Percentiles rank a stretch among this genome's conserved stretches.
Conservation (phyloP, 1,139 yeast species). For the Waltiozyma solani region DNA sequence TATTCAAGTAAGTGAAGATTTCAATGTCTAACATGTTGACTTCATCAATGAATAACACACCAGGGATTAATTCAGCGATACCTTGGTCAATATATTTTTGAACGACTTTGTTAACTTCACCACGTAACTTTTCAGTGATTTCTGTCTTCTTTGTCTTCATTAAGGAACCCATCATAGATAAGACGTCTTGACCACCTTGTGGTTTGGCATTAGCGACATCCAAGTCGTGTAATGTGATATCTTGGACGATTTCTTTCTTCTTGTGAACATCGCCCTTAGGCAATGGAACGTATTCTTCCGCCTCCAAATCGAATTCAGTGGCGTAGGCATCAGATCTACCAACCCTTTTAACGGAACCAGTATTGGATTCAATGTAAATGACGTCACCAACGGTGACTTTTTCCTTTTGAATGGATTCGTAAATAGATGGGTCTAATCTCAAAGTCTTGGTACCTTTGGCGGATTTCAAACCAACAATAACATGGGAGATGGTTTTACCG, state of each 20-base stretch:
- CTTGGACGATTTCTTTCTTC: constrained; percentile 96
- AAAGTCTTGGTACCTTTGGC: constrained; percentile 93
- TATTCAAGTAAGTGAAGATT: constrained; percentile 86
- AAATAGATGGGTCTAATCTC: constrained; percentile 89
- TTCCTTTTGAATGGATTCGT: constrained; percentile 93
- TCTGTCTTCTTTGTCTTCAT: constrained; percentile 97
- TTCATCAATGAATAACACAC: constrained; percentile 94
- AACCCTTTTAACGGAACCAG: constrained; percentile 95
- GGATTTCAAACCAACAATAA: constrained; percentile 86
- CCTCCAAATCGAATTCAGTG: constrained; percentile 95
- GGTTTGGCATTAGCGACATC: constrained; percentile 97
- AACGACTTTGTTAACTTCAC: constrained; percentile 91
- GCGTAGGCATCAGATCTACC: constrained; percentile 98
- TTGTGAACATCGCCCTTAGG: constrained; percentile 99
- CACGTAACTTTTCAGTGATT: constrained; percentile 89
- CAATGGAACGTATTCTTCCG: constrained; percentile 96
- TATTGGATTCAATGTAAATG: constrained; percentile 91
- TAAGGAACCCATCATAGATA: constrained; percentile 98
- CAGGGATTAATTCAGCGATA: constrained; percentile 95
- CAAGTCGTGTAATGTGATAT: constrained; percentile 89
- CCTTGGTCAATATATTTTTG: constrained; percentile 96
- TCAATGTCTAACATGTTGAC: constrained; percentile 97
- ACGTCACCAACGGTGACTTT: constrained; percentile 94
- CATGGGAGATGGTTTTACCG: constrained; percentile 94
- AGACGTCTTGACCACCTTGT: constrained; percentile 97